A percentile compares a stretch with the other conserved stretches of the same genome.
Evolutionary conservation across 805 yeast species (phyloP).

Genomic region (Barnettozyma sp.): DNA sequence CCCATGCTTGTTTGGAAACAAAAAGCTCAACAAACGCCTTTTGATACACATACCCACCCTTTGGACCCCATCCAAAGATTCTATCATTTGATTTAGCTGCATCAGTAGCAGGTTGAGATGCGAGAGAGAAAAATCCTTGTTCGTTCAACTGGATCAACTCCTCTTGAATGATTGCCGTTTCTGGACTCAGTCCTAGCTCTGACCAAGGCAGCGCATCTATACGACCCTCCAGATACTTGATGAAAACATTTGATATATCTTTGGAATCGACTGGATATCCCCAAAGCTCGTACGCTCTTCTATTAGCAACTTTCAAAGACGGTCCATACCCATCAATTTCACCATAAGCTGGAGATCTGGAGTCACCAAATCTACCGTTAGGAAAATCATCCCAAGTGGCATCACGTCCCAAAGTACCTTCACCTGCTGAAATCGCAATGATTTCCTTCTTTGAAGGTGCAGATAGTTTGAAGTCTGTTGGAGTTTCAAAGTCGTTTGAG

Average conservation of each 20-base stretch:
- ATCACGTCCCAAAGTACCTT: slow-evolving; percentile 77
- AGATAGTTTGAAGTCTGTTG: slow-evolving; percentile 19
- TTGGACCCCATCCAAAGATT: slow-evolving; percentile 97
- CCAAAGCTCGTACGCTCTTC: slow-evolving; percentile 69
- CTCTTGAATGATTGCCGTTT: slow-evolving; percentile 89
- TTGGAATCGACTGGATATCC: slow-evolving; percentile 57
- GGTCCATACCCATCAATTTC: slow-evolving; percentile 98
- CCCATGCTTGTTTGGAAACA: slow-evolving; percentile 69
- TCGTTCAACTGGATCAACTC: slow-evolving; percentile 75
- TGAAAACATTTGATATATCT: slow-evolving; percentile 64
- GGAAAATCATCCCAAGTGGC: slow-evolving; percentile 98
- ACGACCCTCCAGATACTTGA: slow-evolving; percentile 65
- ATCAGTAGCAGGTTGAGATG: slow-evolving; percentile 94
- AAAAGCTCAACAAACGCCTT: slow-evolving; percentile 91
- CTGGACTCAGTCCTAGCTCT: slow-evolving; percentile 77
- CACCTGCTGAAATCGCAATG: slow-evolving; percentile 75
- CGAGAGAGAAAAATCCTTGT: slow-evolving; percentile 73
- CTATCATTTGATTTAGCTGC: slow-evolving; percentile 73
- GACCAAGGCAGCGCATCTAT: slow-evolving; percentile 87
- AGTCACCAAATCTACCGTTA: slow-evolving; percentile 92
- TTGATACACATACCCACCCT: slow-evolving; percentile 81
- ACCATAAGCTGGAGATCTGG: slow-evolving; percentile 94
- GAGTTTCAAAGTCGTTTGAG: slow-evolving; percentile 21
- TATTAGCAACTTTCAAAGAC: slow-evolving; percentile 64
- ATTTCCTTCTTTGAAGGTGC: slow-evolving; percentile 47